Evolutionary conservation across 768 basidiomycete genomes (phyloP), one percentile per base, ranked within the genome.

Genomic region (Rhodotorula babjevae): DNA sequence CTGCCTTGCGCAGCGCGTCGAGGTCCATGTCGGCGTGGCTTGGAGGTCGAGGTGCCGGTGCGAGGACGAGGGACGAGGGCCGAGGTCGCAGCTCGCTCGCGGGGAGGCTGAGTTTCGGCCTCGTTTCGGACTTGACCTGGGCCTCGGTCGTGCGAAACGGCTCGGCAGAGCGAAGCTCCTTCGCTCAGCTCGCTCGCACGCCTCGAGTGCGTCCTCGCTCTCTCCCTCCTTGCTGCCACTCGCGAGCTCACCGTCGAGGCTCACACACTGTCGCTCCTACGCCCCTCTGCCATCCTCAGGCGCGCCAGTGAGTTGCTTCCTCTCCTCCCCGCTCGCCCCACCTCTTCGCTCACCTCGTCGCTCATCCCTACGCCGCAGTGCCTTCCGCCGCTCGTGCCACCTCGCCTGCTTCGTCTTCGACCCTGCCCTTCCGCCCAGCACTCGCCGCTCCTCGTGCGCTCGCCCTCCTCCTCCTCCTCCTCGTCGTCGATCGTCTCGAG

Each of bases 361-460:
- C 47, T 36, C 36, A 4, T 40, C 31, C 57, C 29, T 29, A n/a
- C n/a, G n/a, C 29, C 18, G 56, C 65, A 70, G 69, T 70, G 69
- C 29, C 69, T 3, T 57, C 69, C 44, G 27, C 66, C 25, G 57
- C 31, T 3, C 57, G 57, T 27, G 16, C 61, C 16, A n/a, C 62
- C n/a, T n/a, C 62, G 25, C 25, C 55, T 3, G 0, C 44, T 2
- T 31, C 25, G 60, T 7, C 25, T 50, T 7, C 65, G 3, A 68
- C 67, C 44, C 63, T 72, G 1, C 71, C 71, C 14, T 72, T 72
- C 53, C 71, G 65, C 23, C 40, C 71, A 1, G 71, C 71, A 18
- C 63, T 72, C n/a, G 55, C 62, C 1, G 50, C 56, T 23, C 71
- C 71, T 1, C 71, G 71, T 72, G 14, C 60, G 71, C 27, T 46